Conservation (phyloP, 192 early-diverging fungal species). For the Backusella psychrophila region DNA sequence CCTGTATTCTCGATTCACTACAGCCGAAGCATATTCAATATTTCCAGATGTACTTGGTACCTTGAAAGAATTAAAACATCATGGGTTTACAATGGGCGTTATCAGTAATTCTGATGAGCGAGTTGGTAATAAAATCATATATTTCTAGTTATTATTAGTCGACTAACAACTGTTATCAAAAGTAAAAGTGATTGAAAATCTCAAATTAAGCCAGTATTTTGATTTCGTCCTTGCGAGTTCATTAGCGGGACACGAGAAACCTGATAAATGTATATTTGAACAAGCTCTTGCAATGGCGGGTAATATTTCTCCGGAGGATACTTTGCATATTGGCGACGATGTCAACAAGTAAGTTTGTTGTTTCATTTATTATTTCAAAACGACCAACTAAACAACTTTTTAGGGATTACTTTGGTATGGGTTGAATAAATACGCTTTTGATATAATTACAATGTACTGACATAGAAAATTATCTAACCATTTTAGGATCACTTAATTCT, state of each 20-base stretch:
- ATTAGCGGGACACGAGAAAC: constrained; percentile 54
- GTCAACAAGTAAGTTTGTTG: constrained; percentile 30
- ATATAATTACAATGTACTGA: not conserved
- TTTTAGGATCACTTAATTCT: constrained; percentile 24
- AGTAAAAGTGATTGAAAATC: constrained; percentile 32
- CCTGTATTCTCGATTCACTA: constrained; percentile 48
- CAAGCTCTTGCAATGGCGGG: constrained; percentile 39
- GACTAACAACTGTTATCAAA: not conserved
- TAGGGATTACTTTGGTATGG: constrained; percentile 20
- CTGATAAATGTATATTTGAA: constrained; percentile 48
- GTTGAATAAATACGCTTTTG: not conserved
- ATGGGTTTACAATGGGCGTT: constrained; percentile 52
- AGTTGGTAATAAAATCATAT: constrained; percentile 30
- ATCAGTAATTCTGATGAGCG: constrained; percentile 64
- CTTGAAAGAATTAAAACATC: constrained; percentile 42
- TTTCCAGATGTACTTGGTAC: constrained; percentile 50
- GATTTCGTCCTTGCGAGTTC: constrained; percentile 59
- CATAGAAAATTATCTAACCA: not conserved
- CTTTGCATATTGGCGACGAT: constrained; percentile 65
- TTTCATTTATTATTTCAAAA: not conserved
- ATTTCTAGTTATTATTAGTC: too few relatives aligned
- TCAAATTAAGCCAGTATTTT: constrained; percentile 49
- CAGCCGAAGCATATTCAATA: constrained; percentile 48
- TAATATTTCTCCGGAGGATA: constrained; percentile 37
- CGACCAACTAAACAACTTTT: not conserved